Evolutionary conservation across 164 flowering plant genomes (phyloP).

Genomic region (Kingdonia uniflora): DNA sequence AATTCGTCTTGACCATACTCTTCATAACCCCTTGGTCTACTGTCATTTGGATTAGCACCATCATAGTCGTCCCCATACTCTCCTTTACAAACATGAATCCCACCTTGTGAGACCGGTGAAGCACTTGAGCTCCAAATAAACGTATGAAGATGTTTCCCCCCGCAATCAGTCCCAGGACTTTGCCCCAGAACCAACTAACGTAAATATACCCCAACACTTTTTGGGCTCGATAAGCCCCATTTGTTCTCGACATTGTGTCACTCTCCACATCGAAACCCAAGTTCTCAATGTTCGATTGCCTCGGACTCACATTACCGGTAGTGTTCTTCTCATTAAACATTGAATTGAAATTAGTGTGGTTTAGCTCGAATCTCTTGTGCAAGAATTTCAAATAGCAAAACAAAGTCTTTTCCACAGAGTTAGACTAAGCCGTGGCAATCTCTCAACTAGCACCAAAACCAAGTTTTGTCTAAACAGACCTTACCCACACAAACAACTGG

Average conservation of each 20-base stretch:
- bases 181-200: conserved; percentile 21
- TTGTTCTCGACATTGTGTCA: no score
- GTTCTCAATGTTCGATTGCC: conserved; percentile 56
- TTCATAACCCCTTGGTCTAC: conserved; percentile 54
- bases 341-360: conserved; percentile 66
- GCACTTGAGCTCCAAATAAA: conserved; percentile 98
- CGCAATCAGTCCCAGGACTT: conserved; percentile 38
- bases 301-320: conserved; percentile 44
- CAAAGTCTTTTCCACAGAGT: no score
- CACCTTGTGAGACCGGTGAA: conserved; percentile 84
- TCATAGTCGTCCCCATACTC: conserved; percentile 32
- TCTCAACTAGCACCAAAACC: no score
- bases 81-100: conserved; percentile 55
- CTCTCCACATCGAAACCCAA: conserved; percentile 47
- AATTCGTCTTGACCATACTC: conserved; percentile 63
- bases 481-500: no score
- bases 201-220: conserved; percentile 49
- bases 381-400: no score
- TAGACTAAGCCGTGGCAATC: no score
- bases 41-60: conserved; percentile 17
- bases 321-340: conserved; percentile 46
- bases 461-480: no score
- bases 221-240: no score
- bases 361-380: conserved; percentile 85
- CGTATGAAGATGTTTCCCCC: conserved; percentile 82